Percentiles rank a stretch among this genome's conserved stretches.
phyloP scores from a whole-genome alignment of 129 eudicot genomes.

The Sambucus nigra region DNA sequence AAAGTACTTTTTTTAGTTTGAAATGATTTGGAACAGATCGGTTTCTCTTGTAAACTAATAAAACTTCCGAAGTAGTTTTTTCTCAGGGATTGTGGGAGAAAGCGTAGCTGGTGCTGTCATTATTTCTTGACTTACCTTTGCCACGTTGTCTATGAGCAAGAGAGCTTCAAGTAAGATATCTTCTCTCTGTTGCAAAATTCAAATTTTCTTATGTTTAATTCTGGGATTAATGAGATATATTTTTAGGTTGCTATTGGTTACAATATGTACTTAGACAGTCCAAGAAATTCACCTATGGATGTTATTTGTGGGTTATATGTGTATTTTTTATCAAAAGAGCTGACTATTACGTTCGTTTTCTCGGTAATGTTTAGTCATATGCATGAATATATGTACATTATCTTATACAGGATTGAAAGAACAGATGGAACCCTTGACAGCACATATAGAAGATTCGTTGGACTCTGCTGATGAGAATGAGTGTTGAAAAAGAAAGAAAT shows the following conservation, averaged over 20 bases:
- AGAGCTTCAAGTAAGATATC: slow-evolving; percentile 38
- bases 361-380: neutral
- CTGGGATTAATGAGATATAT: too few relatives aligned
- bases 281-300: neutral
- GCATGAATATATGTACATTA: slow-evolving; percentile 2
- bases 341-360: too few relatives aligned
- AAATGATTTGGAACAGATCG: too few relatives aligned
- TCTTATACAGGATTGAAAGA: slow-evolving; percentile 43
- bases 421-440: slow-evolving; percentile 49
- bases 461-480: slow-evolving; percentile 33
- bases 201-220: slow-evolving; percentile 10
- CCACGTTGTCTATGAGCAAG: slow-evolving; percentile 46
- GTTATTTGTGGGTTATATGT: too few relatives aligned
- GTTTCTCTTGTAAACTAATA: too few relatives aligned
- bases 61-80: too few relatives aligned
- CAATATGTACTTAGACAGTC: neutral
- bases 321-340: too few relatives aligned
- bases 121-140: slow-evolving; percentile 72
- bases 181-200: slow-evolving; percentile 4
- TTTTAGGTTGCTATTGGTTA: too few relatives aligned
- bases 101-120: slow-evolving; percentile 77
- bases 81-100: slow-evolving; percentile 82
- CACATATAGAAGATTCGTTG: slow-evolving; percentile 50
- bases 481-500: slow-evolving; percentile 24
- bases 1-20: too few relatives aligned